These are phyloP conservation scores for Allomyces macrogynus DNA, from an alignment of 192 early-diverging fungal genomes.

Conservation along the genomic window DNA sequence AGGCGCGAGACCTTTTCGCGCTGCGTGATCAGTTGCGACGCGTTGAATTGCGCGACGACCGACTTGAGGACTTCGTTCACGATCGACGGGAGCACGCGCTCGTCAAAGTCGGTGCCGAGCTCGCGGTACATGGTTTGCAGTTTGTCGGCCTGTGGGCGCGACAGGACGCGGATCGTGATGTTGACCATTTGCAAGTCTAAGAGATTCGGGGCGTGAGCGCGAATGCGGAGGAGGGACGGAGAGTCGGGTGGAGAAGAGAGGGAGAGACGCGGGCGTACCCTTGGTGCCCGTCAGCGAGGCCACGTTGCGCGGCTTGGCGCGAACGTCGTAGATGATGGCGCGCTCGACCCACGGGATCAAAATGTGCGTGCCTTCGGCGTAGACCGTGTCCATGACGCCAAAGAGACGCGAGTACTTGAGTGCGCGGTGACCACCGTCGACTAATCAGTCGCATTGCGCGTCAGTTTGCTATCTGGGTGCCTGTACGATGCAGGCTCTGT, in stretches of 20 bases:
- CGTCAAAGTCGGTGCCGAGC: conserved; percentile 83
- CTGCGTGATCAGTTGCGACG: conserved; percentile 92
- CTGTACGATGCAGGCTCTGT: no score
- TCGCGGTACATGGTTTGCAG: conserved; percentile 75
- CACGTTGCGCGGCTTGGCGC: conserved; percentile 94
- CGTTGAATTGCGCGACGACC: conserved; percentile 96
- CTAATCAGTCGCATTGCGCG: no score
- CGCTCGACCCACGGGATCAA: conserved; percentile 89
- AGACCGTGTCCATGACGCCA: conserved; percentile 66
- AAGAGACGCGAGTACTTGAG: conserved; percentile 87
- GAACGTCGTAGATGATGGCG: conserved; percentile 86
- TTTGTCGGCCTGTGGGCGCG: conserved; percentile 53
- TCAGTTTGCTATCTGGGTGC: no score
- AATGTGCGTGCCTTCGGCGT: conserved; percentile 89
- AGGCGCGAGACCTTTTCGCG: conserved; percentile 69
- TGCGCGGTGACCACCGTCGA: conserved; percentile 95
- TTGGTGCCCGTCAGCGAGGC: conserved; percentile 94
- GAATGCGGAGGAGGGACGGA: conserved; percentile 3
- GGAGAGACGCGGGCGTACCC: conserved; percentile 37
- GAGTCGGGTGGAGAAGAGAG: background rate
- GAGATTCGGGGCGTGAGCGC: no score
- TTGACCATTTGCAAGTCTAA: conserved; percentile 98
- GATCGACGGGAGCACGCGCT: conserved; percentile 90
- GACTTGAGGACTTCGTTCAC: conserved; percentile 98
- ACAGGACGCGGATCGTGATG: conserved; percentile 92